Conservation (phyloP, 1,284 basidiomycete genomes). For the Peniophora sp. region DNA sequence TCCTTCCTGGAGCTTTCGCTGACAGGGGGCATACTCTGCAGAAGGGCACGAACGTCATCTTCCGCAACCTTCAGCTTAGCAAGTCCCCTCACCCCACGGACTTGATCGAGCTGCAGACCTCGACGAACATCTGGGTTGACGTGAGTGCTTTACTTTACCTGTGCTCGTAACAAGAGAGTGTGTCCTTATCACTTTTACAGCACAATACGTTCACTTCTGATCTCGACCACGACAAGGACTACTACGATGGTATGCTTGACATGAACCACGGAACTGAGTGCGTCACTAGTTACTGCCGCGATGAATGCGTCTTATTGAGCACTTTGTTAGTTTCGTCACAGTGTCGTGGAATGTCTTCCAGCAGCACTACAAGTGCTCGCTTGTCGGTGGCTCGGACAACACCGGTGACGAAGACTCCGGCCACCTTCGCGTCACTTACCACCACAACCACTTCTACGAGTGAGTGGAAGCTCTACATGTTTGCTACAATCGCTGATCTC, state of each 20-base stretch:
- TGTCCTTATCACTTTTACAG: no score
- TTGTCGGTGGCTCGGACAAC: constrained; percentile 17
- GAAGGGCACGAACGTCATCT: constrained; percentile 15
- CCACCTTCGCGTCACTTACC: constrained; percentile 18
- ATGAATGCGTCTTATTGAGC: not conserved
- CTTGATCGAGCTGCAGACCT: constrained; percentile 17
- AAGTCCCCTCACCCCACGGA: constrained; percentile 16
- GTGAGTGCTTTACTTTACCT: constrained; percentile 5
- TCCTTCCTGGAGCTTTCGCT: not conserved
- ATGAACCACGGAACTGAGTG: constrained; percentile 16
- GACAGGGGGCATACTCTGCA: not conserved
- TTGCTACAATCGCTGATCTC: not conserved
- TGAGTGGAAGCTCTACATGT: no score
- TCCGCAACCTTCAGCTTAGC: constrained; percentile 18
- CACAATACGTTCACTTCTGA: constrained; percentile 5
- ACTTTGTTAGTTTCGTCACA: constrained; percentile 15
- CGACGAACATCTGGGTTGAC: constrained; percentile 21
- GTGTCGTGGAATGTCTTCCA: constrained; percentile 18
- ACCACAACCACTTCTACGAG: constrained; percentile 11
- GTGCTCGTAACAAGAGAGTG: no score
- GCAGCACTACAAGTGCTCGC: constrained; percentile 16
- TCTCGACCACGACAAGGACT: constrained; percentile 15
- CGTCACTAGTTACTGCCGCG: not conserved
- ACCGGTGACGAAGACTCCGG: constrained; percentile 16
- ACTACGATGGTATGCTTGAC: constrained; percentile 18